Conservation (phyloP, 225 moss, liverwort and hornwort species). For the Pseudoscleropodium purum region DNA sequence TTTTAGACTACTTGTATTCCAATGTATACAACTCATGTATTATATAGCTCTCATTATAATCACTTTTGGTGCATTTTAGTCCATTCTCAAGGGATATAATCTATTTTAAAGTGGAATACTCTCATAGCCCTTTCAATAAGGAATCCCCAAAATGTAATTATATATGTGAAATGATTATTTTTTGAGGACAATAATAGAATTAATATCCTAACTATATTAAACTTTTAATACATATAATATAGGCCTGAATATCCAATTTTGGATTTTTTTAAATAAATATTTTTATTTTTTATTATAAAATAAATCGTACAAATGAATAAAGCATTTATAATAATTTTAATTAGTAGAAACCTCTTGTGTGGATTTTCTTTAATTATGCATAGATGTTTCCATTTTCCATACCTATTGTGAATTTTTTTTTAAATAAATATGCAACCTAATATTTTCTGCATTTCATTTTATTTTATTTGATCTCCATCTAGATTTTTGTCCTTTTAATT, state of each 20-base stretch:
- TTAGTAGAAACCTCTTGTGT: no score
- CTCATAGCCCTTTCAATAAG: background rate
- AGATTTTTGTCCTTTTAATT: background rate
- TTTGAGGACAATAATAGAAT: background rate
- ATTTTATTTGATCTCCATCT: background rate
- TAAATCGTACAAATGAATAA: fast-evolving
- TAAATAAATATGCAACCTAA: background rate
- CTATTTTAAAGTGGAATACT: background rate
- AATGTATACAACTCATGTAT: fast-evolving
- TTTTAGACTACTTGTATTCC: background rate
- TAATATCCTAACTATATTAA: background rate
- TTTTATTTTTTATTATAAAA: background rate
- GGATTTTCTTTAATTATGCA: background rate
- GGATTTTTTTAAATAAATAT: background rate
- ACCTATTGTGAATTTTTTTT: no score
- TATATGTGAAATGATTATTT: background rate
- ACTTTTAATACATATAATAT: background rate
- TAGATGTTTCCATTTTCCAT: background rate
- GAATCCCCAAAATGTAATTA: background rate
- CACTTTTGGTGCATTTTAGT: background rate
- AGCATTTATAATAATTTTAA: background rate
- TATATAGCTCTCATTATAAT: background rate
- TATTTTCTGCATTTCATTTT: background rate
- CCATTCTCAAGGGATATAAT: background rate
- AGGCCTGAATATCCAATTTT: fast-evolving